Percentiles rank a stretch among this genome's conserved stretches.
Conservation (phyloP, 192 early-diverging fungal species). For the Chytriomyces confervae region DNA sequence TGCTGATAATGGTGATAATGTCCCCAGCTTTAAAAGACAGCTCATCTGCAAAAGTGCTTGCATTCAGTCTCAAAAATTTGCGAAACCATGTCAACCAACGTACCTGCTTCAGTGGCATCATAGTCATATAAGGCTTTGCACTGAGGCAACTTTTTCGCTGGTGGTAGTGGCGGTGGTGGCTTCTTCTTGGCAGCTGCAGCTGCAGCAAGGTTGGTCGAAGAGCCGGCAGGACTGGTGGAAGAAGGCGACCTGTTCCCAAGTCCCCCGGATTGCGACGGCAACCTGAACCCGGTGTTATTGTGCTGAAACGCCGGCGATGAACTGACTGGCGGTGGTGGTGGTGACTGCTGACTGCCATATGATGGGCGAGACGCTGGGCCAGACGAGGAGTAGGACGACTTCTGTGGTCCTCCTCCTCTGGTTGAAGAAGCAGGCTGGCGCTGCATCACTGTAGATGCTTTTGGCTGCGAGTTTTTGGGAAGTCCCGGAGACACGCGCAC, state of each 20-base stretch:
- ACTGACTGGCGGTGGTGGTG: constrained; percentile 6
- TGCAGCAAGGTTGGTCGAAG: constrained; percentile 20
- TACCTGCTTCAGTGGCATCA: constrained; percentile 56
- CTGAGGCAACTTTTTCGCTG: constrained; percentile 57
- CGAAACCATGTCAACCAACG: not conserved
- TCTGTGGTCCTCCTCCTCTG: not conserved
- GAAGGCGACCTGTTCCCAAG: constrained; percentile 28
- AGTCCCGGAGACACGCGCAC: constrained; percentile 50
- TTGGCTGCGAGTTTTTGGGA: constrained; percentile 56
- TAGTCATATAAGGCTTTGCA: constrained; percentile 60
- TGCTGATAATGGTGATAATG: constrained; percentile 60
- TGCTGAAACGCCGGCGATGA: constrained; percentile 16
- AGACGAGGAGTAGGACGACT: constrained; percentile 4
- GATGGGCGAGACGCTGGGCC: constrained; percentile 19
- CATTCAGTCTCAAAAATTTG: constrained; percentile 11
- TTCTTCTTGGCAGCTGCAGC: constrained; percentile 47
- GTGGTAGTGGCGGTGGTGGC: constrained; percentile 56
- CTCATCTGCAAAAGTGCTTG: constrained; percentile 49
- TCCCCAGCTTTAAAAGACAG: constrained; percentile 68
- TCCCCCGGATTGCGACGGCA: constrained; percentile 7
- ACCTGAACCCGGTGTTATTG: not conserved
- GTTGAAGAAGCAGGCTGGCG: constrained; percentile 9
- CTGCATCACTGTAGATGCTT: constrained; percentile 36
- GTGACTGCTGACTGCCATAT: constrained; percentile 1
- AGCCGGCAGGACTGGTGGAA: not conserved